These are phyloP conservation scores for Metschnikowia similis DNA, from an alignment of 805 yeast species.

Conservation along the genomic window DNA sequence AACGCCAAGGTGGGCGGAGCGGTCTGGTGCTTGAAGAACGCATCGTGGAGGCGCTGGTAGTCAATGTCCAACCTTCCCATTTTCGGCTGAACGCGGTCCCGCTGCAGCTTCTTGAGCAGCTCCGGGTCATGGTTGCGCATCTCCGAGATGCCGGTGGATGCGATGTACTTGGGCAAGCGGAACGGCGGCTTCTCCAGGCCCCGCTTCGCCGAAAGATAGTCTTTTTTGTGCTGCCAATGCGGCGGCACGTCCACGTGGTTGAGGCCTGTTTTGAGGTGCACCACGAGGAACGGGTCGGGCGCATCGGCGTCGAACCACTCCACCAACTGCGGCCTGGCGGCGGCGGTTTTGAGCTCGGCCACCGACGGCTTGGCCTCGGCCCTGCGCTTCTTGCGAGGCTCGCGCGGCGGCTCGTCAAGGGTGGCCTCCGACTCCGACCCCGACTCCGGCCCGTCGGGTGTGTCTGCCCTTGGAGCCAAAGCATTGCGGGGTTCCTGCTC, in stretches of 20 bases:
- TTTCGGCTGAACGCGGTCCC: conserved; percentile 87
- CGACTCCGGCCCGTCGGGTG: neutral
- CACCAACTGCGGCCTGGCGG: conserved; percentile 64
- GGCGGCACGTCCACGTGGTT: conserved; percentile 73
- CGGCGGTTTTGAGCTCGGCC: conserved; percentile 58
- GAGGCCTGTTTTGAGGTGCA: conserved; percentile 58
- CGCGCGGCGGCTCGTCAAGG: neutral
- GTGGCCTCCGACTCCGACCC: neutral
- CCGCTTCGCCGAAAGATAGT: conserved; percentile 61
- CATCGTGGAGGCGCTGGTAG: conserved; percentile 74
- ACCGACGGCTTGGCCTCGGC: conserved; percentile 57
- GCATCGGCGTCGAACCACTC: conserved; percentile 91
- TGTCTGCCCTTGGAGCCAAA: neutral
- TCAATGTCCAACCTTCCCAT: conserved; percentile 84
- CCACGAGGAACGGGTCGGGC: conserved; percentile 63
- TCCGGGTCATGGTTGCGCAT: conserved; percentile 72
- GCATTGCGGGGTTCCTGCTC: neutral
- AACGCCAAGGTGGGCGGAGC: conserved; percentile 63
- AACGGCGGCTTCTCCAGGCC: conserved; percentile 69
- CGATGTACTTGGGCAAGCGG: conserved; percentile 71
- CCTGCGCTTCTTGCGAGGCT: conserved; percentile 42
- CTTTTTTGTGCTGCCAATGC: conserved; percentile 81
- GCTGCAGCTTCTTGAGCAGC: conserved; percentile 63
- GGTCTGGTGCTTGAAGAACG: conserved; percentile 77
- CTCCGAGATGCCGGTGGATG: conserved; percentile 78